Evolutionary conservation across 345 rosid genomes (phyloP).

Genomic region (Microthlaspi erraticum): DNA sequence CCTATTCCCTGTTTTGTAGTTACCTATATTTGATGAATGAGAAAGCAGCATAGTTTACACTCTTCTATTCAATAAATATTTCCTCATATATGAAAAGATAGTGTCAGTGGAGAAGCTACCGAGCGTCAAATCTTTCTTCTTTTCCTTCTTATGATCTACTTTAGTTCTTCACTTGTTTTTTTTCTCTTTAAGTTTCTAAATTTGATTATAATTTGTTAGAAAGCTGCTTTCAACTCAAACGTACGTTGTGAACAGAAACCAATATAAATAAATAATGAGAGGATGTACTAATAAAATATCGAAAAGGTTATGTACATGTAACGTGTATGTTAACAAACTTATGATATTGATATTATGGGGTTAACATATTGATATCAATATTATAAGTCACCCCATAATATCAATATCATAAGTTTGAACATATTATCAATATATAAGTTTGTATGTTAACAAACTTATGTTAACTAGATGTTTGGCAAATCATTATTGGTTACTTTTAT

Average conservation of each 20-base stretch:
- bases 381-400: too few species aligned
- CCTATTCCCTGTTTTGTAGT: constrained; percentile 9
- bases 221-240: neutral
- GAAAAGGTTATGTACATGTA: neutral
- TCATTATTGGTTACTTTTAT: too few species aligned
- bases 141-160: neutral
- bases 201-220: neutral
- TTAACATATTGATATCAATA: too few species aligned
- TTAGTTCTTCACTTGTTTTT: neutral
- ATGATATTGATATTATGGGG: neutral
- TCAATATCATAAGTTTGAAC: too few species aligned
- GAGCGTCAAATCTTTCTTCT: neutral
- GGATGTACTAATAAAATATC: neutral
- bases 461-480: too few species aligned
- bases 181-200: neutral
- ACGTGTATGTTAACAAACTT: neutral
- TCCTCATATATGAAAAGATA: neutral
- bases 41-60: neutral
- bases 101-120: constrained; percentile 6
- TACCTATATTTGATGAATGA: neutral
- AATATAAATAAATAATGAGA: neutral
- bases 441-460: too few species aligned
- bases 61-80: neutral
- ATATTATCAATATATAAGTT: too few species aligned
- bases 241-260: neutral